Conservation (phyloP, 192 early-diverging fungal genomes). For the Tieghemiomyces parasiticus region DNA sequence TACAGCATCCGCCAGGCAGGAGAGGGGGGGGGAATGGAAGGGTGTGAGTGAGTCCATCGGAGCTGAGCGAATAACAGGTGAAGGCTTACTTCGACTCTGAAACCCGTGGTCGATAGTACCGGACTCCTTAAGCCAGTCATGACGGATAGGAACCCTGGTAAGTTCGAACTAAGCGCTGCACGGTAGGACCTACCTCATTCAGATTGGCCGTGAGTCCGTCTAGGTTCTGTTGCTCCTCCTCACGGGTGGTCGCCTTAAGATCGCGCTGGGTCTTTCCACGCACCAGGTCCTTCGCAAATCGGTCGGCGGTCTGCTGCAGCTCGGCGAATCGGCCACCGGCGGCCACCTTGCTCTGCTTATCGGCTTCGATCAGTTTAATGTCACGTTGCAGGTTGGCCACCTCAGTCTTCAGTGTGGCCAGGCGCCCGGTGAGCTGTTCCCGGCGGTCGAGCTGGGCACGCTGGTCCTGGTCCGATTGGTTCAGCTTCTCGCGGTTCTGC, state of each 20-base stretch:
- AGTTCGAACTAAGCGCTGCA: no score
- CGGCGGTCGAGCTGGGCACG: conserved; percentile 18
- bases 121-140: no score
- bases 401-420: conserved; percentile 42
- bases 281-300: conserved; percentile 63
- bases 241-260: conserved; percentile 56
- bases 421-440: conserved; percentile 20
- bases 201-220: conserved; percentile 18
- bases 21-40: no score
- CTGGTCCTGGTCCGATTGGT: conserved; percentile 19
- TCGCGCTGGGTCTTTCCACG: conserved; percentile 71
- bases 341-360: conserved; percentile 34
- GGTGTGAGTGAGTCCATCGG: no score
- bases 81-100: no score
- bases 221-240: conserved; percentile 52
- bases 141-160: no score
- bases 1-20: no score
- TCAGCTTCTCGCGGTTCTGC: conserved; percentile 43
- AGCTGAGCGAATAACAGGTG: no score
- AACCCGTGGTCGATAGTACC: no score
- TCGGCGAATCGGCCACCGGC: conserved; percentile 46
- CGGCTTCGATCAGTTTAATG: conserved; percentile 28
- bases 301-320: conserved; percentile 58
- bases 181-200: no score
- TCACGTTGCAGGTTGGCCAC: conserved; percentile 45